phyloP scores from a whole-genome alignment of 2,329 filamentous ascomycete species.

The Anisogramma anomala region DNA sequence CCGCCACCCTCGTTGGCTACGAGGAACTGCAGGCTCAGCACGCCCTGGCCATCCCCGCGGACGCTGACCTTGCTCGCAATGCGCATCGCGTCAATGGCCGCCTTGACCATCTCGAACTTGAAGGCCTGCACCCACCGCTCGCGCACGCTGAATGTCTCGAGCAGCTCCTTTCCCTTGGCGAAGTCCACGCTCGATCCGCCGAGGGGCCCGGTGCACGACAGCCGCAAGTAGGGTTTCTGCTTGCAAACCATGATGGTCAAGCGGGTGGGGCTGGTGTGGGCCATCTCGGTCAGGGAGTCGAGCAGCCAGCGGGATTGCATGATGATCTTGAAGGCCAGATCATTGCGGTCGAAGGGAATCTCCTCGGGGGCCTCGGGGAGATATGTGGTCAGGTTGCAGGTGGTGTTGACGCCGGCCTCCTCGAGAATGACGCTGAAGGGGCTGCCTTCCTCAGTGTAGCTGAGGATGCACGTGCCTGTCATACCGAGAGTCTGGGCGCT shows the following conservation, averaged over 20 bases:
- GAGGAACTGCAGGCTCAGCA: slow-evolving; percentile 93
- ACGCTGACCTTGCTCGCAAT: slow-evolving; percentile 87
- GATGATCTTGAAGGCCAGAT: slow-evolving; percentile 82
- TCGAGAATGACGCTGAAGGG: slow-evolving; percentile 77
- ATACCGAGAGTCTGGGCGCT: slow-evolving; percentile 73
- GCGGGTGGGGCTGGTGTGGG: slow-evolving; percentile 57
- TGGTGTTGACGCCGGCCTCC: slow-evolving; percentile 77
- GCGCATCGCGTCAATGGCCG: slow-evolving; percentile 83
- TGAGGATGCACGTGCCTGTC: slow-evolving; percentile 72
- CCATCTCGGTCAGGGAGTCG: slow-evolving; percentile 60
- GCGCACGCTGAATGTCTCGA: slow-evolving; percentile 62
- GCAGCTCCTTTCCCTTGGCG: slow-evolving; percentile 49
- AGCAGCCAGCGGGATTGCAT: slow-evolving; percentile 69
- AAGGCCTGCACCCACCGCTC: slow-evolving; percentile 59
- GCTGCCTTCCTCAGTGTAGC: slow-evolving; percentile 62
- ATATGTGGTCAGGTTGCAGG: slow-evolving; percentile 83
- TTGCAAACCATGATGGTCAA: slow-evolving; percentile 57
- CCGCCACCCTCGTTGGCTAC: slow-evolving; percentile 66
- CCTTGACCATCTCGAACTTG: slow-evolving; percentile 77
- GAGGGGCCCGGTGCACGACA: slow-evolving; percentile 53
- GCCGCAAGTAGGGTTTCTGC: slow-evolving; percentile 57
- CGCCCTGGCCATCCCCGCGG: slow-evolving; percentile 75
- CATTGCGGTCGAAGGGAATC: slow-evolving; percentile 77
- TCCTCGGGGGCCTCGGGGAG: slow-evolving; percentile 61
- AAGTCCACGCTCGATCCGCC: slow-evolving; percentile 57